phyloP scores from a whole-genome alignment of 2,329 filamentous ascomycete species.

The Teratosphaeria nubilosa region DNA sequence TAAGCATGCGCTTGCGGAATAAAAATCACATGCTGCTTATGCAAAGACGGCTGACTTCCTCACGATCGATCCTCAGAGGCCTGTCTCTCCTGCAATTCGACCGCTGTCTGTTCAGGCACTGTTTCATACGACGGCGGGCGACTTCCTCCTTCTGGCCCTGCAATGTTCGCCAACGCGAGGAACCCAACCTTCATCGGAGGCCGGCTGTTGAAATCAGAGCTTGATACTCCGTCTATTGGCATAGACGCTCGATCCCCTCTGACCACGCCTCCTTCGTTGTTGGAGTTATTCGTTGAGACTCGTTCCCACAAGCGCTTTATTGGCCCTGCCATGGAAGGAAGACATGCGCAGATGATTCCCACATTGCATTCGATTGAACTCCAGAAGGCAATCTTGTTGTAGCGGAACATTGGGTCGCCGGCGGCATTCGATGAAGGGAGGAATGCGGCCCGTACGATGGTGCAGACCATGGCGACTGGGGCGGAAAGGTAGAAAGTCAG shows the following conservation, averaged over 20 bases:
- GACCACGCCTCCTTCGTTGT: neutral
- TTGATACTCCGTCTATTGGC: neutral
- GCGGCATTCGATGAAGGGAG: neutral
- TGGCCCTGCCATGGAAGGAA: conserved; percentile 1
- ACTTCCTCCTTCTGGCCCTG: neutral
- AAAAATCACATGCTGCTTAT: neutral
- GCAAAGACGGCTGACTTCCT: neutral
- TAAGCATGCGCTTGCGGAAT: neutral
- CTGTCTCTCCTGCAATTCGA: neutral
- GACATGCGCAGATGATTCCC: conserved; percentile 4
- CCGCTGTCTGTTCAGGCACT: neutral
- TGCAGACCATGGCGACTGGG: conserved; percentile 1
- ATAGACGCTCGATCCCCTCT: neutral
- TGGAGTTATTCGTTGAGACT: neutral
- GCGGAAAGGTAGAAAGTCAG: too few relatives aligned
- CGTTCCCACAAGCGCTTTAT: neutral
- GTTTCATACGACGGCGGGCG: neutral
- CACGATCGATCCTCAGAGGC: neutral
- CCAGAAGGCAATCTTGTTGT: conserved; percentile 4
- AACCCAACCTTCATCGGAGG: neutral
- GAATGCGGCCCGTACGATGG: conserved; percentile 1
- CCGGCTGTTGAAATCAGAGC: neutral
- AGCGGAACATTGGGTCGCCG: neutral
- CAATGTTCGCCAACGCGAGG: neutral
- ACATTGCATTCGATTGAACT: conserved; percentile 2